Evolutionary conservation across 202 grass and related monocot species (phyloP).

Genomic region (Sporobolus alterniflorus): DNA sequence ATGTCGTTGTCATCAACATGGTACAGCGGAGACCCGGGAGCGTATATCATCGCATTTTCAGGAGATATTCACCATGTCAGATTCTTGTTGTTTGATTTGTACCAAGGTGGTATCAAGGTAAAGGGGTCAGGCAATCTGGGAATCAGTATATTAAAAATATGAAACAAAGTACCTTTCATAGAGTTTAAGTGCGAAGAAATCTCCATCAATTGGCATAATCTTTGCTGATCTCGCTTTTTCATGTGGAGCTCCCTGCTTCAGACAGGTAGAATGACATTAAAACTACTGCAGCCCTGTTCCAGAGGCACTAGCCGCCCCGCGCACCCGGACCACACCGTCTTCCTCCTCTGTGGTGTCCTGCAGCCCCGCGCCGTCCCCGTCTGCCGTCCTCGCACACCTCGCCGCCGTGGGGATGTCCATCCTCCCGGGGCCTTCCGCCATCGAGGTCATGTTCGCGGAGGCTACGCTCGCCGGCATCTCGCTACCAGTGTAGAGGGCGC

Average conservation of each 20-base stretch:
- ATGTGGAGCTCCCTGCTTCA: constrained; percentile 51
- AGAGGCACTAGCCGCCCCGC: too few relatives aligned
- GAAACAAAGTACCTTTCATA: constrained; percentile 66
- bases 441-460: too few relatives aligned
- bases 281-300: neutral
- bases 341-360: too few relatives aligned
- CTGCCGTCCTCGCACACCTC: too few relatives aligned
- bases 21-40: constrained; percentile 58
- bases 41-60: constrained; percentile 58
- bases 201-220: constrained; percentile 58
- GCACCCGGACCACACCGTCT: too few relatives aligned
- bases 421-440: too few relatives aligned
- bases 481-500: too few relatives aligned
- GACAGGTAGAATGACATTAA: constrained; percentile 34
- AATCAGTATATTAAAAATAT: constrained; percentile 11
- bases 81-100: constrained; percentile 55
- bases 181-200: constrained; percentile 62
- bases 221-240: constrained; percentile 64
- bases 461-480: too few relatives aligned
- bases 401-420: too few relatives aligned
- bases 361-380: too few relatives aligned
- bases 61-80: constrained; percentile 60
- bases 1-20: constrained; percentile 29
- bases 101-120: constrained; percentile 14
- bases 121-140: constrained; percentile 1